These are phyloP conservation scores for Trichoderma virens DNA, from an alignment of 495 filamentous ascomycete species.

Conservation along the genomic window DNA sequence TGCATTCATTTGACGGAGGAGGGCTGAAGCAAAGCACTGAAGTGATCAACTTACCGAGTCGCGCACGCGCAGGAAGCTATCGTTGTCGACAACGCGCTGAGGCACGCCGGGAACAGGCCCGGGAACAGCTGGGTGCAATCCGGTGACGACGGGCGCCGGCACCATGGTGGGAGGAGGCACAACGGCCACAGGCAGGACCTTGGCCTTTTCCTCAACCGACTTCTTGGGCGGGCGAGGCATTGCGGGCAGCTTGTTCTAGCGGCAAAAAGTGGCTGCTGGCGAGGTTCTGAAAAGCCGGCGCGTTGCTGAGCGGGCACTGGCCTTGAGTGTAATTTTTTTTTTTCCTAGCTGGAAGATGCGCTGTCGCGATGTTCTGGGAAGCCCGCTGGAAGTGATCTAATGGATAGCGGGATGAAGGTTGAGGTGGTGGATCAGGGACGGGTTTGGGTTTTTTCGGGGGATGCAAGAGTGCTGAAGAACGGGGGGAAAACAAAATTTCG, in stretches of 20 bases:
- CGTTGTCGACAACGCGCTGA: conserved; percentile 36
- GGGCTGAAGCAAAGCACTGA: conserved; percentile 15
- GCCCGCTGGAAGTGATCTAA: conserved; percentile 6
- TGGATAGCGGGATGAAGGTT: conserved; percentile 2
- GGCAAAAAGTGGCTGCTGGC: not conserved
- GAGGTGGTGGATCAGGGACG: not conserved
- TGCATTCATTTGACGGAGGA: not conserved
- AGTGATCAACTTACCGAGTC: conserved; percentile 38
- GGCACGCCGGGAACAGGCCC: conserved; percentile 20
- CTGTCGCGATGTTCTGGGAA: conserved; percentile 5
- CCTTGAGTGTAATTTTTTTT: conserved; percentile 9
- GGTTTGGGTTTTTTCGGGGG: not conserved
- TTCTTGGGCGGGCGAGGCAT: conserved; percentile 33
- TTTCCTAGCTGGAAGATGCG: not conserved
- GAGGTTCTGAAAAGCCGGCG: conserved; percentile 10
- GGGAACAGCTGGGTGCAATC: conserved; percentile 10
- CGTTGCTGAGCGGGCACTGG: conserved; percentile 1
- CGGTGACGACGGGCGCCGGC: conserved; percentile 27
- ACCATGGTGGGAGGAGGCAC: conserved; percentile 4
- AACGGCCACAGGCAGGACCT: conserved; percentile 14
- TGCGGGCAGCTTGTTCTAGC: conserved; percentile 15
- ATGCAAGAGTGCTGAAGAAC: conserved; percentile 5
- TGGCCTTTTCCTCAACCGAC: conserved; percentile 11
- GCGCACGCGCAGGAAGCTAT: conserved; percentile 41
- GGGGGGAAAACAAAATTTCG: conserved; percentile 1